phyloP scores from a whole-genome alignment of 345 rosid genomes.

The Eucalyptus lansdowneana region DNA sequence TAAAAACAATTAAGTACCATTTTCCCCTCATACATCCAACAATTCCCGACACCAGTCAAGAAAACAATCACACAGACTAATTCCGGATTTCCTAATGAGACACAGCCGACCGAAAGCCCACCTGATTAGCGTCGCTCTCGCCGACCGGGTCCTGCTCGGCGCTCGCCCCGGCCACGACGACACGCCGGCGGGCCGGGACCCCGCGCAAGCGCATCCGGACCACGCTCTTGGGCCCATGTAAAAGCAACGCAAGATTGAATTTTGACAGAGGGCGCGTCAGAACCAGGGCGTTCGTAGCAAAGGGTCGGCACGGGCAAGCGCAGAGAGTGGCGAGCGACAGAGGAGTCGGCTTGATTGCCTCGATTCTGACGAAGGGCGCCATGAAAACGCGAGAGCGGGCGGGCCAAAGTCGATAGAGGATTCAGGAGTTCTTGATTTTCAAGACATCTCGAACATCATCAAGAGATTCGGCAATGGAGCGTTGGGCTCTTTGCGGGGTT shows the following conservation, averaged over 20 bases:
- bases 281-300: slow-evolving; percentile 17
- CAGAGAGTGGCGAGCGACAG: slow-evolving; percentile 16
- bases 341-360: background rate
- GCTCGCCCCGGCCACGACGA: slow-evolving; percentile 26
- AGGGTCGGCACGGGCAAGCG: slow-evolving; percentile 30
- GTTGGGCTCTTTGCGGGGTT: background rate
- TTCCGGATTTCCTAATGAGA: background rate
- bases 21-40: background rate
- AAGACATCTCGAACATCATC: background rate
- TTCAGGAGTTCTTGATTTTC: background rate
- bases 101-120: background rate
- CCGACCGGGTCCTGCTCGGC: slow-evolving; percentile 34
- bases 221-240: background rate
- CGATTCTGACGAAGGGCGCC: background rate
- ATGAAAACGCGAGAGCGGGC: background rate
- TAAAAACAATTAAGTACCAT: background rate
- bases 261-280: slow-evolving; percentile 2
- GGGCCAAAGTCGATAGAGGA: background rate
- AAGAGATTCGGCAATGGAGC: background rate
- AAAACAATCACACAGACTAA: background rate
- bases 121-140: slow-evolving; percentile 27
- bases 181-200: slow-evolving; percentile 11
- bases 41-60: background rate
- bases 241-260: slow-evolving; percentile 6
- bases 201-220: slow-evolving; percentile 1